Conservation (phyloP, 2,329 filamentous ascomycete genomes). For the Chrysoporthe cubensis region DNA sequence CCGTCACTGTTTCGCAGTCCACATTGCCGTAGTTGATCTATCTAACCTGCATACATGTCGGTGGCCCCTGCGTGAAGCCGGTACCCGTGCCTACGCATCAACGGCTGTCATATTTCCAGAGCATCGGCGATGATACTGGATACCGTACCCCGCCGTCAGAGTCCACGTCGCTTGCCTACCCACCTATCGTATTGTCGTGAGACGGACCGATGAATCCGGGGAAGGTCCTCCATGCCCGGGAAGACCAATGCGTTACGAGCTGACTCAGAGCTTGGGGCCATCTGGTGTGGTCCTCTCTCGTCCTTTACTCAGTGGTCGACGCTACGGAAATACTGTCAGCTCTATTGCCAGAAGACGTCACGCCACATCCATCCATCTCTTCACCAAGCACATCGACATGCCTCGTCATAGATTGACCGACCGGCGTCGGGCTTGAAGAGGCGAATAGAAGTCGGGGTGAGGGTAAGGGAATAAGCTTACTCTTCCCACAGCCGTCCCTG, state of each 20-base stretch:
- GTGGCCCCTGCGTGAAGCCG: background rate
- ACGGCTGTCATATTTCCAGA: background rate
- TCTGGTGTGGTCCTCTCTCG: background rate
- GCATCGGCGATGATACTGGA: background rate
- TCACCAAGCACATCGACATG: background rate
- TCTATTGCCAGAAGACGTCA: conserved; percentile 16
- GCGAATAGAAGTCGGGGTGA: conserved; percentile 27
- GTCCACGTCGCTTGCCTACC: background rate
- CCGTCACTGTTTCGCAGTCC: background rate
- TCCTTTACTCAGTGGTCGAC: conserved; percentile 30
- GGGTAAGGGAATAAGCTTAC: conserved; percentile 46
- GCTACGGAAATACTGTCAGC: conserved; percentile 35
- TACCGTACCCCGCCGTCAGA: background rate
- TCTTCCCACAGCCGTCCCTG: conserved; percentile 92
- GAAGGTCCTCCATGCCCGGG: background rate
- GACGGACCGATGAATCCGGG: background rate
- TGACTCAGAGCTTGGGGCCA: conserved; percentile 1
- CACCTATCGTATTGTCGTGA: background rate
- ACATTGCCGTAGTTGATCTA: background rate
- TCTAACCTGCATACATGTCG: background rate
- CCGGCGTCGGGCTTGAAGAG: conserved; percentile 30
- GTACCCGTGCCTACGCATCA: background rate
- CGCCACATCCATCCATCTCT: conserved; percentile 23
- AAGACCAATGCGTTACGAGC: background rate
- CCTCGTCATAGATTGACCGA: background rate